These are phyloP conservation scores for Trichoderma gamsii DNA, from an alignment of 495 filamentous ascomycete species.

Conservation along the genomic window DNA sequence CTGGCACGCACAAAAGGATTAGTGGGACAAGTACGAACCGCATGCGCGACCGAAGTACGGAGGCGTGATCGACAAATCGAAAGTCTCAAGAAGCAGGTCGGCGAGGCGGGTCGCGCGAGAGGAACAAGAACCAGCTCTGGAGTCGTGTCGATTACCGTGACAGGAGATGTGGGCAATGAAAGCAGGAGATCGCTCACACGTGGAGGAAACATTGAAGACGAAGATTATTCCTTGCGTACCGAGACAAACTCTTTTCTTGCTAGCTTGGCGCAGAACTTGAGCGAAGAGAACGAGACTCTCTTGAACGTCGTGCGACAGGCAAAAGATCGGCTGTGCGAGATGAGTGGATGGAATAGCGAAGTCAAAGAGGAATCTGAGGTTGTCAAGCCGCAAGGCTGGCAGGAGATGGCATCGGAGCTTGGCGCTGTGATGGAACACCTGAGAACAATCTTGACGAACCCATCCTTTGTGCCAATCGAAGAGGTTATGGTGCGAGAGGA, in stretches of 20 bases:
- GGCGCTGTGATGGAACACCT: constrained; percentile 71
- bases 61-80: constrained; percentile 87
- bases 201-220: constrained; percentile 46
- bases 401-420: constrained; percentile 66
- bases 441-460: constrained; percentile 79
- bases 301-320: constrained; percentile 67
- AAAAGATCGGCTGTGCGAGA: constrained; percentile 62
- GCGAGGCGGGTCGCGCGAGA: constrained; percentile 43
- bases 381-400: constrained; percentile 55
- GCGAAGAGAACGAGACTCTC: constrained; percentile 88
- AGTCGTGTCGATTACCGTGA: constrained; percentile 51
- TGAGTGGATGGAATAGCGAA: constrained; percentile 61
- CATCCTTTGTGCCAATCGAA: constrained; percentile 93
- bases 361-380: constrained; percentile 30
- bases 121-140: constrained; percentile 43
- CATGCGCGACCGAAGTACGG: constrained; percentile 87
- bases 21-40: constrained; percentile 71
- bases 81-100: constrained; percentile 71
- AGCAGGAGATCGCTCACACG: constrained; percentile 29
- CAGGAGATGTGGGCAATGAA: constrained; percentile 38
- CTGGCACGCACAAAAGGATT: constrained; percentile 67
- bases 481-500: constrained; percentile 85
- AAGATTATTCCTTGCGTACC: constrained; percentile 66
- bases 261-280: constrained; percentile 75
- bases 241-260: constrained; percentile 94